A percentile compares a stretch with the other conserved stretches of the same genome.
phyloP scores from a whole-genome alignment of 495 filamentous ascomycete genomes.

The Tuber calosporum region DNA sequence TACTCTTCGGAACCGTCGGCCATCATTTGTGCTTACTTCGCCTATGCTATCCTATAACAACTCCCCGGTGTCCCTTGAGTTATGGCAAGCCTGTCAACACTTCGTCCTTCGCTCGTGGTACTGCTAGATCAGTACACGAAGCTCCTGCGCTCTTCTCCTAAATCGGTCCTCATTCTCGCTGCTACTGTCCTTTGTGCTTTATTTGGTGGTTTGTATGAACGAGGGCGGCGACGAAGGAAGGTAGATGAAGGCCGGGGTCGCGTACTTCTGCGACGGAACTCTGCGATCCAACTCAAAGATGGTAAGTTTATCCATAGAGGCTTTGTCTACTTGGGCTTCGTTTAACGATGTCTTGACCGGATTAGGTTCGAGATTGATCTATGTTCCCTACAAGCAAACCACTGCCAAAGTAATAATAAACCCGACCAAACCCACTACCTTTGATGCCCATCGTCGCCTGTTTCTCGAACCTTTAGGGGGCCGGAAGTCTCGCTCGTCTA shows the following conservation, averaged over 20 bases:
- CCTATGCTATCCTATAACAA: not conserved
- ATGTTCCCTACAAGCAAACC: conserved; percentile 79
- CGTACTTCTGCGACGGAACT: conserved; percentile 79
- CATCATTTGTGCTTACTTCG: not conserved
- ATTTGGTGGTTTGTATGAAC: conserved; percentile 69
- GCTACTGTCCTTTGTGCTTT: conserved; percentile 65
- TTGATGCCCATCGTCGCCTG: conserved; percentile 87
- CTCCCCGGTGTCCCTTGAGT: conserved; percentile 12
- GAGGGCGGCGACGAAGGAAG: conserved; percentile 63
- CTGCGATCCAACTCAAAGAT: conserved; percentile 84
- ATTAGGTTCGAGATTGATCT: conserved; percentile 71
- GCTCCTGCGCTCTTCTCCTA: conserved; percentile 55
- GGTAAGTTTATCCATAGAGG: conserved; percentile 41
- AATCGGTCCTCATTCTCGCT: conserved; percentile 61
- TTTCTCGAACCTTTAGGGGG: conserved; percentile 75
- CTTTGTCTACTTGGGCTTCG: not conserved
- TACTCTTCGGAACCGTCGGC: not conserved
- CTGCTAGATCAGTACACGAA: conserved; percentile 61
- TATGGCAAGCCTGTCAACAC: conserved; percentile 84
- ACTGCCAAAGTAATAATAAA: conserved; percentile 87
- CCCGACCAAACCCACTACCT: conserved; percentile 87
- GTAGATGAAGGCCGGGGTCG: conserved; percentile 72
- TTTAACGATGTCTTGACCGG: conserved; percentile 14
- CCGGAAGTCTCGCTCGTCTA: conserved; percentile 17
- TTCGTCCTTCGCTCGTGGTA: conserved; percentile 60